Base-by-base conservation (phyloP, 2,329 filamentous ascomycete genomes). In the Ophiostoma tasmaniense region DNA sequence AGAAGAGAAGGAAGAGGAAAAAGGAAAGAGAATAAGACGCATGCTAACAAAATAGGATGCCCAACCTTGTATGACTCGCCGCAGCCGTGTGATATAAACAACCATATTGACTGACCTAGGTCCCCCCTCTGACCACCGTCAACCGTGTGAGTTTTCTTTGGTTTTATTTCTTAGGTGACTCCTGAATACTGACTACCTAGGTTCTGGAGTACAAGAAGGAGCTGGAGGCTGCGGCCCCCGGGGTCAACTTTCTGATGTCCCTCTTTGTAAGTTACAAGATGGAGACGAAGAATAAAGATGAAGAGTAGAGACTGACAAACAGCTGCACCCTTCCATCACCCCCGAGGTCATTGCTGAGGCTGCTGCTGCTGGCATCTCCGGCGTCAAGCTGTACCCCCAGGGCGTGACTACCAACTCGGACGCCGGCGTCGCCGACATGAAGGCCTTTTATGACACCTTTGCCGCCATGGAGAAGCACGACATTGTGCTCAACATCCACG, bases 381-480 rank as follows among this genome's bases (percentile, higher is more conserved):
- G 90, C 39, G 86, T 93, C 66, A 93, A 93, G 79, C 84, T 88
- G 64, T 92, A 93, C 73, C 86, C 72, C 0, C 72, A 72, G 75
- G 79, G 86, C 11, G 85, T 86, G 2, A 90, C 87, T 1, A 90
- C 87, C 65, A 89, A 89, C 78, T 89, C 86, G 28, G 83, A 85
- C 65, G 86, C 85, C 33, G 91, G 91, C 14, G 90, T 93, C 30
- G 81, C 90, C 20, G 85, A 87, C 69, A 87, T 91, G 75, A 86
- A 88, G 71, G 80, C 83, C 39, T 94, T 92, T 79, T 90, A 90
- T 76, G 86, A 87, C 7, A 90, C 94, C 17, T 96, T 98, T 76
- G 85, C 84, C n/a, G 90, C 91, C 73, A 97, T 98, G 93, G 90
- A 97, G 76, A 81, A 88, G 70, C 87, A 93, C 73, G 88, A 89